Evolutionary conservation across 176 grass and related monocot genomes (phyloP).

Genomic region (Triticum turgidum): DNA sequence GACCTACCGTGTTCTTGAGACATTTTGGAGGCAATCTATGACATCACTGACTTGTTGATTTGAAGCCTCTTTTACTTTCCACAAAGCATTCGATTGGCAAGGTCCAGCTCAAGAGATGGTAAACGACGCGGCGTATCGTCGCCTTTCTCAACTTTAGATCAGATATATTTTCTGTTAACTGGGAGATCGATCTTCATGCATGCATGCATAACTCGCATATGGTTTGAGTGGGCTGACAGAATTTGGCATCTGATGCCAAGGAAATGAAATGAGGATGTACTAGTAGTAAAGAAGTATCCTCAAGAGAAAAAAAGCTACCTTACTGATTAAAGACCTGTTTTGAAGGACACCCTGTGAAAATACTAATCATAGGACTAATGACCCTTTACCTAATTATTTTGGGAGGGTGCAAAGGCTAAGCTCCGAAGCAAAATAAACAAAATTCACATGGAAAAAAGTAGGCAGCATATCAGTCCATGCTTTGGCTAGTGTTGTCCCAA

Average conservation of each 20-base stretch:
- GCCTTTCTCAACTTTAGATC: slow-evolving; percentile 32
- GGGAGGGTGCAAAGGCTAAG: neutral
- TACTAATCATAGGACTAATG: neutral
- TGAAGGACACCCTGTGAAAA: neutral
- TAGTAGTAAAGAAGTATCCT: neutral
- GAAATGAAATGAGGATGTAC: neutral
- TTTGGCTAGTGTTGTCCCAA: slow-evolving; percentile 55
- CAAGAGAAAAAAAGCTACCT: neutral
- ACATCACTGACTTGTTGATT: slow-evolving; percentile 36
- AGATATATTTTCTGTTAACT: slow-evolving; percentile 18
- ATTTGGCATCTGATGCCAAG: slow-evolving; percentile 25
- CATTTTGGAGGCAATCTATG: slow-evolving; percentile 41
- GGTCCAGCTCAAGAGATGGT: slow-evolving; percentile 35
- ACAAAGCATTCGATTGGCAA: slow-evolving; percentile 21
- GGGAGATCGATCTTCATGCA: neutral
- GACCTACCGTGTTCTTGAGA: slow-evolving; percentile 16
- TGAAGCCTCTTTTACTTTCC: slow-evolving; percentile 28
- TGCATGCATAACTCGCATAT: slow-evolving; percentile 13
- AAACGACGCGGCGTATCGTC: slow-evolving; percentile 43
- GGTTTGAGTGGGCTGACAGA: neutral
- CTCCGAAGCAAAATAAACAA: neutral
- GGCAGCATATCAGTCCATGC: slow-evolving; percentile 20
- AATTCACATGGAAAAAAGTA: slow-evolving; percentile 9
- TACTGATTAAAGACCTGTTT: neutral
- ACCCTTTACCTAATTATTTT: slow-evolving; percentile 7